Conservation (phyloP, 1,139 yeast species). For the Debaryomyces singareniensis region DNA sequence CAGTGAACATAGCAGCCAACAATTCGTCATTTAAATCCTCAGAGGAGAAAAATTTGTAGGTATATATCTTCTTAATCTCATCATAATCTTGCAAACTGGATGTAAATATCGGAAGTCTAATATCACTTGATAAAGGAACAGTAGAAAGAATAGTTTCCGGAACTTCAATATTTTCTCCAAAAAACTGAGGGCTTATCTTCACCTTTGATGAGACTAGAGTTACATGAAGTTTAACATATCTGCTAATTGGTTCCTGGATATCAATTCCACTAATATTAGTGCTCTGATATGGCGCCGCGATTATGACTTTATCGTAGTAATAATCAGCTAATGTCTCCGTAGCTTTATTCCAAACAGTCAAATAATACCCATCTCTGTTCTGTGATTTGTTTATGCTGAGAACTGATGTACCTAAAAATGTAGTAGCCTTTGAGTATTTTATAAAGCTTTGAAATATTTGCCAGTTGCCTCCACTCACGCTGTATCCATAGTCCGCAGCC, state of each 20-base stretch:
- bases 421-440: conserved; percentile 20
- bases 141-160: conserved; percentile 24
- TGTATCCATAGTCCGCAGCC: conserved; percentile 23
- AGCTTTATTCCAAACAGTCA: no score
- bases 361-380: background rate
- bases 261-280: conserved; percentile 12
- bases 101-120: conserved; percentile 18
- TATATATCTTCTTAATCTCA: conserved; percentile 15
- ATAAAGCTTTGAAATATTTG: conserved; percentile 30
- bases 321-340: conserved; percentile 5
- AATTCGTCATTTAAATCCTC: conserved; percentile 10
- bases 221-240: conserved; percentile 15
- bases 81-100: conserved; percentile 17
- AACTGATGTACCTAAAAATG: conserved; percentile 6
- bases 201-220: conserved; percentile 10
- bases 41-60: conserved; percentile 35
- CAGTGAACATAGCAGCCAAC: conserved; percentile 8
- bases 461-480: conserved; percentile 36
- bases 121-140: conserved; percentile 4
- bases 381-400: conserved; percentile 5
- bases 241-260: conserved; percentile 3
- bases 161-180: conserved; percentile 5
- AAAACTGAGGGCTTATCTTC: conserved; percentile 7
- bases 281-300: conserved; percentile 33
- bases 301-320: conserved; percentile 31